Evolutionary conservation across 2,329 filamentous ascomycete genomes (phyloP).

Genomic region (Aspergillus quadrilineatus): DNA sequence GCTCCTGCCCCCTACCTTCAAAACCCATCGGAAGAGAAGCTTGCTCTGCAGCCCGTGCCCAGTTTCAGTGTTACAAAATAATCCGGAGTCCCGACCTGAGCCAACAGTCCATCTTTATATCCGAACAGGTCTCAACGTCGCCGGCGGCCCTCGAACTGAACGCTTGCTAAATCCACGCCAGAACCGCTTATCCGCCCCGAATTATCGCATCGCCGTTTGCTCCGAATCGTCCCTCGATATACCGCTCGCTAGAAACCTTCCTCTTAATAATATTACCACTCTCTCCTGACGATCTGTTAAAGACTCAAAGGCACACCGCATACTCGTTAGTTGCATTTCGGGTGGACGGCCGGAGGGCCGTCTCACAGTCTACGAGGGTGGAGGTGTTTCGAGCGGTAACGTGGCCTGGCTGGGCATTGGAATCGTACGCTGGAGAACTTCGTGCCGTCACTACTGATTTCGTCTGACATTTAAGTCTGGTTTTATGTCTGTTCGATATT

Average conservation of each 20-base stretch:
- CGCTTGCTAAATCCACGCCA: background rate
- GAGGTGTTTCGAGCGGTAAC: slow-evolving; percentile 25
- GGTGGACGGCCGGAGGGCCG: slow-evolving; percentile 40
- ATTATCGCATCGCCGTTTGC: background rate
- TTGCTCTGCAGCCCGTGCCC: background rate
- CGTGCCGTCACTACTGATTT: background rate
- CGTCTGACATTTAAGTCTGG: background rate
- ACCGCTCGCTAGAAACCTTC: background rate
- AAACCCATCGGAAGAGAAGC: background rate
- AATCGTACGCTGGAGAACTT: background rate
- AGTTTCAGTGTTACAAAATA: slow-evolving; percentile 7
- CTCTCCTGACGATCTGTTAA: slow-evolving; percentile 9
- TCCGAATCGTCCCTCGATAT: background rate
- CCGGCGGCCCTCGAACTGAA: background rate
- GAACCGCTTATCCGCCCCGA: background rate
- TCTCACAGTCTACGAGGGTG: slow-evolving; percentile 34
- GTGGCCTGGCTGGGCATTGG: slow-evolving; percentile 7
- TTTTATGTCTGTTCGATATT: background rate
- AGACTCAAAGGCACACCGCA: slow-evolving; percentile 10
- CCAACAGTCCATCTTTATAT: background rate
- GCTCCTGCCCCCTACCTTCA: slow-evolving; percentile 8
- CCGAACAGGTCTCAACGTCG: background rate
- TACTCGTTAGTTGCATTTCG: slow-evolving; percentile 23
- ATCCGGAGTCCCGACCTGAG: background rate
- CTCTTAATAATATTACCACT: background rate